Base-by-base conservation (phyloP, 352 stramenopile species). In the Globisporangium iwayamae region DNA sequence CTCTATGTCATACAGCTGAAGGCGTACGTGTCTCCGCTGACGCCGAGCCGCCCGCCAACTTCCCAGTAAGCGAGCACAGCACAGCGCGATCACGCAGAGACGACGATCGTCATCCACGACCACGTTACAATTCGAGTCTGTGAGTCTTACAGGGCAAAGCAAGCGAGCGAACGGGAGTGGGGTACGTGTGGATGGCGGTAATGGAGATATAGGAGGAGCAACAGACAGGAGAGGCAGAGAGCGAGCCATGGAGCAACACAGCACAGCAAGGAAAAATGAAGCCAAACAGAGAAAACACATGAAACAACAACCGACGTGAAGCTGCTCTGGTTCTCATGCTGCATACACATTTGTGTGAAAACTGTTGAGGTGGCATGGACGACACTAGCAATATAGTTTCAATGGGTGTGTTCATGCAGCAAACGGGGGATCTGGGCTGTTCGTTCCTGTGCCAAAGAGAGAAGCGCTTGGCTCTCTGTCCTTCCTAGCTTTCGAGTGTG, bases 21-120 rank as follows among this genome's bases (percentile, higher is more conserved):
- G 74, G 63, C 85, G 39, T 94, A 94, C 69, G 85, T 94, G 72
- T 94, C 85, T 41, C 82, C 83, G 16, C 58, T 94, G 64, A 79
- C 83, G 57, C 83, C 83, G 50, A 86, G 68, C 71, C 81, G 79
- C 51, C 78, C 66, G 54, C 61, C 56, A 39, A 41, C 46, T 36
- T 43, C 62, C n/a, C 58, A 70, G 59, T 63, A 67, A 58, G 47
- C 38, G 18, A 25, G 32, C 36, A 55, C 4, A 56, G 22, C 45
- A 36, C 11, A 25, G 32, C 45, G 53, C 11, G 36, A 41, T 39
- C 34, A 41, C 11, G 14, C 36, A 41, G 36, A 41, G 9, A 9
- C n/a, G 43, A 22, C 43, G 43, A 48, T 4, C 5, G 43, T 3
- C 43, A 10, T 10, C 9, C 30, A 56, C 20, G 22, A 55, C 25